These are phyloP conservation scores for Leccinum longicurvipes DNA, from an alignment of 768 basidiomycete species.

Conservation along the genomic window DNA sequence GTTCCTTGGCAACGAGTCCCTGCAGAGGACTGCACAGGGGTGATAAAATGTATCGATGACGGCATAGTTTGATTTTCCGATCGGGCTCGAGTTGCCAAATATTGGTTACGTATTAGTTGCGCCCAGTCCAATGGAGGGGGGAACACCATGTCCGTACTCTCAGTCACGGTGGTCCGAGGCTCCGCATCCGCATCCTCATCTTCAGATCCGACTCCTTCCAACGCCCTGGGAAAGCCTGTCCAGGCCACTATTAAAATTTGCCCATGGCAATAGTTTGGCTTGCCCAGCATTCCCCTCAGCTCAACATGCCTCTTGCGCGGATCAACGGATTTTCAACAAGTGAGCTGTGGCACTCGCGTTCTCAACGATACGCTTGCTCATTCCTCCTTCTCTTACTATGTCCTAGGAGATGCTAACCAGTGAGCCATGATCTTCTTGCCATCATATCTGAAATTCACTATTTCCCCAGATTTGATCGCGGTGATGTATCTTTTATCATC, in stretches of 20 bases:
- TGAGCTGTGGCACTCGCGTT: too few species aligned
- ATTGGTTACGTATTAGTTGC: too few species aligned
- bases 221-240: background rate
- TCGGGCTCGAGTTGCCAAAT: background rate
- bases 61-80: background rate
- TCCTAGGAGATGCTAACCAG: slow-evolving; percentile 26
- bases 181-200: too few species aligned
- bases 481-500: slow-evolving; percentile 70
- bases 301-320: background rate
- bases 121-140: too few species aligned
- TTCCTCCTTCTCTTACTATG: slow-evolving; percentile 2
- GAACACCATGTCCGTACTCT: too few species aligned
- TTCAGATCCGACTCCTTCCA: background rate
- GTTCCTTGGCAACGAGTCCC: too few species aligned
- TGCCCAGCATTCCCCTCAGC: background rate
- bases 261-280: background rate
- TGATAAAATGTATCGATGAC: too few species aligned
- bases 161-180: too few species aligned
- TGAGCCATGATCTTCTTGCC: slow-evolving; percentile 16
- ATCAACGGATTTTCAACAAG: background rate
- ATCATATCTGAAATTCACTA: slow-evolving; percentile 3
- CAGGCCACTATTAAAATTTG: background rate
- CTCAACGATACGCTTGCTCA: slow-evolving; percentile 5
- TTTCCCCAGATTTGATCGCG: slow-evolving; percentile 56
- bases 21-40: too few species aligned